These are phyloP conservation scores for Rhinocladiella mackenziei DNA, from an alignment of 2,329 filamentous ascomycete species.

Conservation along the genomic window DNA sequence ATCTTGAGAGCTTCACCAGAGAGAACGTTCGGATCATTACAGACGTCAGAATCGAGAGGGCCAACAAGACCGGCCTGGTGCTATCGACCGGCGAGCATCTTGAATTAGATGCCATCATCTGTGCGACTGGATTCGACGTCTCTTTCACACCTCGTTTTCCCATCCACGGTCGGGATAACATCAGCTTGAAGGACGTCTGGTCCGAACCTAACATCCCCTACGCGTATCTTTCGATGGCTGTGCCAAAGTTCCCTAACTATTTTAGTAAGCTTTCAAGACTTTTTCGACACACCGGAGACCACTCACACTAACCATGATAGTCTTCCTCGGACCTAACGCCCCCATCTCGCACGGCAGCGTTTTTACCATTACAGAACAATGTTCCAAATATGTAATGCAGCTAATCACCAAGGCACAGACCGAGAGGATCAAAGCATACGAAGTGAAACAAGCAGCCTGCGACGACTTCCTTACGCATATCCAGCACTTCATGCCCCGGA, in stretches of 20 bases:
- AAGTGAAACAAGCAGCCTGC: slow-evolving; percentile 28
- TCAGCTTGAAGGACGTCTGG: slow-evolving; percentile 8
- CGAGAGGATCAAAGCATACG: slow-evolving; percentile 18
- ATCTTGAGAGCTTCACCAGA: slow-evolving; percentile 51
- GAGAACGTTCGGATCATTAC: slow-evolving; percentile 59
- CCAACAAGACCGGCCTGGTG: slow-evolving; percentile 50
- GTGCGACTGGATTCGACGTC: slow-evolving; percentile 40
- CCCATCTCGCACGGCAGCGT: slow-evolving; percentile 31
- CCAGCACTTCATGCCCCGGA: slow-evolving; percentile 38
- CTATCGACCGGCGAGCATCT: slow-evolving; percentile 17
- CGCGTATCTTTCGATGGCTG: slow-evolving; percentile 30
- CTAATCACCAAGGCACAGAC: slow-evolving; percentile 28
- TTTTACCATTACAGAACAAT: slow-evolving; percentile 29
- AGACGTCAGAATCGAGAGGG: slow-evolving; percentile 55
- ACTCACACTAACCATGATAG: slow-evolving; percentile 6
- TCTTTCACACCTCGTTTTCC: slow-evolving; percentile 36
- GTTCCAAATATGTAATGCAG: slow-evolving; percentile 27
- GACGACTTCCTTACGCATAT: slow-evolving; percentile 38
- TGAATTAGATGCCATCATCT: slow-evolving; percentile 30
- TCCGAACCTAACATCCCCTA: slow-evolving; percentile 20
- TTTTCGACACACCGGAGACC: neutral
- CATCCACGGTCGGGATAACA: slow-evolving; percentile 33
- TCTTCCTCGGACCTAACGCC: slow-evolving; percentile 28
- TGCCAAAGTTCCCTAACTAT: slow-evolving; percentile 34
- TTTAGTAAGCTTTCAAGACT: slow-evolving; percentile 18